Evolutionary conservation across 2,329 filamentous ascomycete genomes (phyloP).

Genomic region (Alternaria burnsii): DNA sequence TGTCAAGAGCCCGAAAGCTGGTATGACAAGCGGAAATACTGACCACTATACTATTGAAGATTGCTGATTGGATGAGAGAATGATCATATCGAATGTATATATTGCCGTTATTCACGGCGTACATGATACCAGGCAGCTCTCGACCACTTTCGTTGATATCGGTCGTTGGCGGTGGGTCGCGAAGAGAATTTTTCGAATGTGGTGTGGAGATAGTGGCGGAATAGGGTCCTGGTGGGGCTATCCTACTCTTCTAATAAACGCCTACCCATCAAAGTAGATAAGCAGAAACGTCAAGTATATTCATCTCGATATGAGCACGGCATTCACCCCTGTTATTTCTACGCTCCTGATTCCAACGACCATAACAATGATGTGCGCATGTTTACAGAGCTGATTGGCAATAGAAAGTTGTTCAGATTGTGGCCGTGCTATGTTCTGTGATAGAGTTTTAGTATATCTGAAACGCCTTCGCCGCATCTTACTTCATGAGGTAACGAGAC

Average conservation of each 20-base stretch:
- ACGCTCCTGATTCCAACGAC: not conserved
- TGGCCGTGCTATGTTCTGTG: not conserved
- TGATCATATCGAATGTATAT: rapidly evolving
- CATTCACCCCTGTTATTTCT: not conserved
- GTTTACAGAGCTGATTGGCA: not conserved
- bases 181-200: not conserved
- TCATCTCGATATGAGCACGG: not conserved
- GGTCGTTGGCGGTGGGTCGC: not conserved
- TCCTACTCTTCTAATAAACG: not conserved
- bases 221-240: not conserved
- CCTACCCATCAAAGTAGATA: not conserved
- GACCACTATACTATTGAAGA: conserved; percentile 10
- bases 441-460: not conserved
- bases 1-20: not conserved
- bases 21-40: conserved; percentile 7
- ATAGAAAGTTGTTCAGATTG: not conserved
- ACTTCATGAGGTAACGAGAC: not conserved
- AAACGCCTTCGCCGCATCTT: not conserved
- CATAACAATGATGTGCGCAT: not conserved
- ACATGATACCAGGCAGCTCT: rapidly evolving
- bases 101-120: not conserved
- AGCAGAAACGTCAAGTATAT: not conserved
- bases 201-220: not conserved
- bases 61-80: not conserved
- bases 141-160: too few relatives aligned